Percentiles rank a stretch among this genome's conserved stretches.
Conservation (phyloP, 768 basidiomycete genomes). For the Thelephora ganbajun region DNA sequence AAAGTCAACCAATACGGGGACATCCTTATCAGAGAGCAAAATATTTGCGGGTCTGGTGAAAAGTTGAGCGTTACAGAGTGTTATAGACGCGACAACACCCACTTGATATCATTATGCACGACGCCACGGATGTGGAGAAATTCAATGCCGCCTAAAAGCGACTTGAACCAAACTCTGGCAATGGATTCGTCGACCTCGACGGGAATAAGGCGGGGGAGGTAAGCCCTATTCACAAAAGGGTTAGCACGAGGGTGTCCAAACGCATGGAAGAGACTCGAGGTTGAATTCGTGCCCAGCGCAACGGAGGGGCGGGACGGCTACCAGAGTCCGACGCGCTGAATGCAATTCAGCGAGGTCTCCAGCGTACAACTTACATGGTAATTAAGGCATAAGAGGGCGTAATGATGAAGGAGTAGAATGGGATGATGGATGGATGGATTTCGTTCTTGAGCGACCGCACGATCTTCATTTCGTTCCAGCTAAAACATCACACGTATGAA, state of each 20-base stretch:
- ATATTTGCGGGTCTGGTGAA: constrained; percentile 77
- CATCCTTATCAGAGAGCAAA: constrained; percentile 59
- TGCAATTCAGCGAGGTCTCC: too few relatives aligned
- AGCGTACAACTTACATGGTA: constrained; percentile 55
- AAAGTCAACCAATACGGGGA: constrained; percentile 90
- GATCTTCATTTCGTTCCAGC: constrained; percentile 98
- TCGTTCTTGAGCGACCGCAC: constrained; percentile 72
- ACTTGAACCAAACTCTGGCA: constrained; percentile 72
- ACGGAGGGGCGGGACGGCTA: neutral
- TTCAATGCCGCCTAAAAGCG: constrained; percentile 68
- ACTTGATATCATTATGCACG: constrained; percentile 94
- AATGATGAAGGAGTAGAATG: constrained; percentile 89
- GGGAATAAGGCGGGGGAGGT: constrained; percentile 72
- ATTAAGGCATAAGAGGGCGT: constrained; percentile 83
- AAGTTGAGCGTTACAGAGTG: neutral
- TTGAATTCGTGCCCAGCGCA: neutral
- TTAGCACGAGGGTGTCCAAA: neutral
- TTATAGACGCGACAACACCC: constrained; percentile 4
- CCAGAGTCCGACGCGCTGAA: too few relatives aligned
- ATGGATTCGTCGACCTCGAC: constrained; percentile 74
- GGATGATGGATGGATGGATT: constrained; percentile 84
- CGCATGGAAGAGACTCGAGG: neutral
- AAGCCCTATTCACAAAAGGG: constrained; percentile 42
- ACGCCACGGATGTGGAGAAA: constrained; percentile 77
- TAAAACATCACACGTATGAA: constrained; percentile 15